Evolutionary conservation across 208 protist genomes (phyloP), one percentile per base, ranked within the genome.

Genomic region (Porcisia deanei): DNA sequence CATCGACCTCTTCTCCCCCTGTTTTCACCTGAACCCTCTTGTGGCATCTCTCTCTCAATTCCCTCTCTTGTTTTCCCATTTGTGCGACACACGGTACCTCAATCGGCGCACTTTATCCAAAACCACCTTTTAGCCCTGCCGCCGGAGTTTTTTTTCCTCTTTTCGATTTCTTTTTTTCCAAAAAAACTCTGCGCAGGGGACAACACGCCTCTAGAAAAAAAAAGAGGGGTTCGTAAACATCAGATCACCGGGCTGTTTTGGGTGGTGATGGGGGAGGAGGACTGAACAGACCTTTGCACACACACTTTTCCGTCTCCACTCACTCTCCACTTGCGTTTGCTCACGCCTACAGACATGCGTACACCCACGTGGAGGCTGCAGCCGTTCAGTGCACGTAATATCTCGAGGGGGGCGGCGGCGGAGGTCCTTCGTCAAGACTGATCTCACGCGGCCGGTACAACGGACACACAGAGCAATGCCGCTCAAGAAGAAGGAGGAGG

Each of bases 401-500:
- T 43, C 30, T 30, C 30, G 30, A 30, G 30, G 30, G 30, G 30
- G 30, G 30, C 30, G 30, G 30, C 30, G 30, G 30, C 25, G 39
- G 22, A 18, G 41, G 4, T 16, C 9, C 64, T 57, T 37, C 54
- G 8, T 41, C 47, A 25, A 16, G 1, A 0, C 8, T 30, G 22
- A 4, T 22, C 25, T 55, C 47, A 6, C 20, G 25, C 66, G 4
- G 22, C 45, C 30, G 22, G 3, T 25, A 18, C 47, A n/a, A 1
- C 37, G 30, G 30, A 30, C 30, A 25, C 63, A 18, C 22, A 37
- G 20, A 10, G 22, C 39, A 7, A 84, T 84, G 80, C 80, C 80
- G 6, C 47, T 81, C 2, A 79, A 76, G 60, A 91, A 85, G 64
- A 88, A 86, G 22, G 76, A 93, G 63, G 87, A 95, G 74, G 87